A percentile compares a stretch with the other conserved stretches of the same genome.
Evolutionary conservation across 805 yeast genomes (phyloP).

Genomic region (Diddensiella caesifluorescens): DNA sequence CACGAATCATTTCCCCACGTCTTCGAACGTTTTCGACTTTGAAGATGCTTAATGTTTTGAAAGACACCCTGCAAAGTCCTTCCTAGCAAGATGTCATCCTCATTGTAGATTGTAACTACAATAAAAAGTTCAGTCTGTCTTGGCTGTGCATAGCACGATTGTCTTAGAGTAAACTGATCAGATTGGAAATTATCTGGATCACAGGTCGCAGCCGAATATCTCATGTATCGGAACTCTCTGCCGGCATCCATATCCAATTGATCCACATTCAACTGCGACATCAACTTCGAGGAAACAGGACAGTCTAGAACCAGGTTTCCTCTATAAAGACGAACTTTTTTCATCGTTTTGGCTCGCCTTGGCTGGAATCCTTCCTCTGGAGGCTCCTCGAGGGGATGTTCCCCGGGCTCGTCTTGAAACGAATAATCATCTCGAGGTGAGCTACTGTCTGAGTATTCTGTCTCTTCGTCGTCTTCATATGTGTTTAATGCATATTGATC

Average conservation of each 20-base stretch:
- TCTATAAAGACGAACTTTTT: slow-evolving; percentile 50
- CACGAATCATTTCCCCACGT: slow-evolving; percentile 95
- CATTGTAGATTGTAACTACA: slow-evolving; percentile 87
- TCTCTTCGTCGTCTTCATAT: slow-evolving; percentile 21
- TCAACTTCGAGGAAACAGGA: slow-evolving; percentile 70
- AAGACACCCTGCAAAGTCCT: slow-evolving; percentile 87
- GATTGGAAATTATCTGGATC: slow-evolving; percentile 68
- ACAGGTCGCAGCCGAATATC: slow-evolving; percentile 92
- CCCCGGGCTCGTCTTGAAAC: slow-evolving; percentile 3
- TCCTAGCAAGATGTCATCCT: slow-evolving; percentile 74
- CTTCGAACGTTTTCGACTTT: slow-evolving; percentile 54
- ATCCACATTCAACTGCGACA: slow-evolving; percentile 50
- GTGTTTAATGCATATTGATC: slow-evolving; percentile 36
- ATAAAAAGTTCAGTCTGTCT: slow-evolving; percentile 81
- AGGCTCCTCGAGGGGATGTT: slow-evolving; percentile 14
- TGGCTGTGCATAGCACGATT: slow-evolving; percentile 68
- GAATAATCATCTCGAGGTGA: slow-evolving; percentile 22
- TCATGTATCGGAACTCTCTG: slow-evolving; percentile 77
- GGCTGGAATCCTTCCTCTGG: slow-evolving; percentile 30
- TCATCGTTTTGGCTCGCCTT: slow-evolving; percentile 33
- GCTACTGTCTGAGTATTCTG: slow-evolving; percentile 18
- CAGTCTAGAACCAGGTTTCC: slow-evolving; percentile 86
- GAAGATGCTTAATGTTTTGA: slow-evolving; percentile 74
- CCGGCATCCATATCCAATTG: slow-evolving; percentile 37
- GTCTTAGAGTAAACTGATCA: slow-evolving; percentile 74